Conservation (phyloP, 305 asterid species). For the Rubia occidens region DNA sequence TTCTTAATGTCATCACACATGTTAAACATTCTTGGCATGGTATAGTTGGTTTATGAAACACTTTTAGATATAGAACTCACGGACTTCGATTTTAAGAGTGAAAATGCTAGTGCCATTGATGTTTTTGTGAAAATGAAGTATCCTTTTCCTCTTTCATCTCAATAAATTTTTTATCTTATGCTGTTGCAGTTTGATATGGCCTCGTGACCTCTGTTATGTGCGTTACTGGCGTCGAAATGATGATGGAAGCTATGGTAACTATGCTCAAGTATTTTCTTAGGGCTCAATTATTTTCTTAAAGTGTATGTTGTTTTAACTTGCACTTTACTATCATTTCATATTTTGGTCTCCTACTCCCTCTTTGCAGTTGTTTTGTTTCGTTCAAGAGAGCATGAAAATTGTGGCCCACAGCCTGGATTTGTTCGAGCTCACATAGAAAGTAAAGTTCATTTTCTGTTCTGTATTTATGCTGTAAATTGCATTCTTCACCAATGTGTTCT, state of each 20-base stretch:
- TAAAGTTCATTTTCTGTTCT: conserved; percentile 33
- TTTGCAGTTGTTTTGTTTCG: conserved; percentile 89
- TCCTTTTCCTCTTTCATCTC: neutral
- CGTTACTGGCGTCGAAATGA: conserved; percentile 99
- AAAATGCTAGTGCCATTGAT: neutral
- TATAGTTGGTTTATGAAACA: neutral
- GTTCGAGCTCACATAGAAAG: conserved; percentile 95
- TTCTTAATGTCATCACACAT: neutral
- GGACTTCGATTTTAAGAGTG: neutral
- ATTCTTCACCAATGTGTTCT: neutral
- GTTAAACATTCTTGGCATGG: neutral
- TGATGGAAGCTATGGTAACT: conserved; percentile 95
- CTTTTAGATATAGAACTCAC: neutral
- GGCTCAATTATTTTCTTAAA: conserved; percentile 10
- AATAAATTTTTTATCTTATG: conserved; percentile 10
- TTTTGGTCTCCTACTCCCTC: conserved; percentile 2
- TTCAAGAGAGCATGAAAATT: conserved; percentile 91
- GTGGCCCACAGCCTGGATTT: conserved; percentile 92
- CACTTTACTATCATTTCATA: neutral
- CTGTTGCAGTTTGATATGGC: conserved; percentile 81
- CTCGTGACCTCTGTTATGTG: conserved; percentile 96
- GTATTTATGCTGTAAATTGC: conserved; percentile 1
- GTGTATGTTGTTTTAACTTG: neutral
- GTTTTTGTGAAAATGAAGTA: neutral
- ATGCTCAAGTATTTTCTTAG: conserved; percentile 12